A percentile compares a stretch with the other conserved stretches of the same genome.
phyloP scores from a whole-genome alignment of 306 rosid species.

The Glycine tomentella region DNA sequence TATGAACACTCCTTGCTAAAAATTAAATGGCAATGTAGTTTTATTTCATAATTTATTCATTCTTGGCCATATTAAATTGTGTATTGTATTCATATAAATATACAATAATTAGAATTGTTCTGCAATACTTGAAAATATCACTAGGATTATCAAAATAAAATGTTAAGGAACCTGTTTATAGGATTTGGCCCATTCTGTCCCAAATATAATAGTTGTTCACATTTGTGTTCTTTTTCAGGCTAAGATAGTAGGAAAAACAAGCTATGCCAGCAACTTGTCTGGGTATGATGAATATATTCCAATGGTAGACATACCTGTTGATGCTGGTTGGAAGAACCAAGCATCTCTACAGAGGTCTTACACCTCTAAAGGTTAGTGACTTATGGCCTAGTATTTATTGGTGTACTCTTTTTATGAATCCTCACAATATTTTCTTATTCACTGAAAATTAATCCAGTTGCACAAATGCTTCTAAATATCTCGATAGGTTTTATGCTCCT shows the following conservation, averaged over 20 bases:
- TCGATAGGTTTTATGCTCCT: conserved; percentile 18
- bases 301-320: conserved; percentile 97
- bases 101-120: neutral
- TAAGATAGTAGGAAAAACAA: conserved; percentile 76
- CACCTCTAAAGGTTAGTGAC: conserved; percentile 69
- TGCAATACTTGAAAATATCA: conserved; percentile 26
- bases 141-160: conserved; percentile 22
- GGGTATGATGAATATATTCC: conserved; percentile 97
- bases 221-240: conserved; percentile 59
- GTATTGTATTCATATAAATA: neutral
- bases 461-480: conserved; percentile 5
- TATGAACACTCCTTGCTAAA: neutral
- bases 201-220: neutral
- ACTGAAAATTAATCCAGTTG: neutral
- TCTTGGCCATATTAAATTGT: conserved; percentile 10
- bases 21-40: neutral
- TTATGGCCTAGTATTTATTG: conserved; percentile 21
- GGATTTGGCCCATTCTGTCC: conserved; percentile 24
- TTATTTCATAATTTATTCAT: neutral
- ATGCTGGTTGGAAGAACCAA: conserved; percentile 82
- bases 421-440: conserved; percentile 28
- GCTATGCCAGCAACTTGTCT: conserved; percentile 61
- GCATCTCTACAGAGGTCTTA: conserved; percentile 59
- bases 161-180: conserved; percentile 12
- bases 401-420: conserved; percentile 27